Percentiles rank a stretch among this genome's conserved stretches.
These are phyloP conservation scores for Cercospora sp. DNA, from an alignment of 2,329 filamentous ascomycete species.

Conservation along the genomic window DNA sequence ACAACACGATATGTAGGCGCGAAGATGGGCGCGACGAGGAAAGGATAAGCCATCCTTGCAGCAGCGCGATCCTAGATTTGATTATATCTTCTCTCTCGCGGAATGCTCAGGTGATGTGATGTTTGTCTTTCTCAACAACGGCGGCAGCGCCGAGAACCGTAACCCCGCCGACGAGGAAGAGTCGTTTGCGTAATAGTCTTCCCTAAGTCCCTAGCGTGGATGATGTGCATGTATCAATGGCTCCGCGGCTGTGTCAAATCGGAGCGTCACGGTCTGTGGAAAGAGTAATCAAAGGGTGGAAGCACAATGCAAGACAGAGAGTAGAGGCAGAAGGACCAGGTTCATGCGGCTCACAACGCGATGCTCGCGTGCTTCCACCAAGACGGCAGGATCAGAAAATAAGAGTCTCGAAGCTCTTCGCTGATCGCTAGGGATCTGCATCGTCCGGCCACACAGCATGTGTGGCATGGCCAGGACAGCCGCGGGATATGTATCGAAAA, in stretches of 20 bases:
- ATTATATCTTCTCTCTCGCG: background rate
- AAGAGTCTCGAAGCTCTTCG: background rate
- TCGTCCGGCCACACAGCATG: constrained; percentile 3
- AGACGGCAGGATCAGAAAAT: constrained; percentile 3
- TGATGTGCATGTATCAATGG: constrained; percentile 1
- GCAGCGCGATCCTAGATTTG: background rate
- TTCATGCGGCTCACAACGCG: background rate
- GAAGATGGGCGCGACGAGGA: constrained; percentile 10
- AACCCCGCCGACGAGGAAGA: constrained; percentile 4
- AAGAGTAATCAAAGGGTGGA: background rate
- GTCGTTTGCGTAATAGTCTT: background rate
- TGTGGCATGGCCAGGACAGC: background rate
- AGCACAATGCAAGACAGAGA: background rate
- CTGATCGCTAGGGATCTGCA: constrained; percentile 5
- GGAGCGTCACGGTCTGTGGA: background rate
- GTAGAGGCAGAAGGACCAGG: background rate
- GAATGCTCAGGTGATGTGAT: background rate
- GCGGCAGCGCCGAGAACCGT: constrained; percentile 1
- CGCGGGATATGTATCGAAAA: background rate
- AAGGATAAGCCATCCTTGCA: constrained; percentile 7
- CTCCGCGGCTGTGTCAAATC: background rate
- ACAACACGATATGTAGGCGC: background rate
- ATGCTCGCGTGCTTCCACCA: constrained; percentile 1
- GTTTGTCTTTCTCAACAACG: background rate
- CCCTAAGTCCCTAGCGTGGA: background rate